phyloP scores from a whole-genome alignment of 352 stramenopile genomes.

The Pythium folliculosum region DNA sequence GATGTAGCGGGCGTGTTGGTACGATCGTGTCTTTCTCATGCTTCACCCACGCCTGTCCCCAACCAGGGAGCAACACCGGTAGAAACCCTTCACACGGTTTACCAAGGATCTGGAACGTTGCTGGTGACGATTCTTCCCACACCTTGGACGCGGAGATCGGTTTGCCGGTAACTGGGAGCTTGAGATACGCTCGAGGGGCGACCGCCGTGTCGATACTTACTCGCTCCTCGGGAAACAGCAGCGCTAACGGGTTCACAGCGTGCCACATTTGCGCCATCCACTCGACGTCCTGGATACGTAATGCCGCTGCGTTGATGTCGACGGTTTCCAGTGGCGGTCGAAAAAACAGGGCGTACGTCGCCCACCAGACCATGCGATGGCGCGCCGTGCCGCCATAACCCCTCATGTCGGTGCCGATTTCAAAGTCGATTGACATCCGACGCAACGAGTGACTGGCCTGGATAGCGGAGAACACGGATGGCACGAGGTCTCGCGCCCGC shows the following conservation, averaged over 20 bases:
- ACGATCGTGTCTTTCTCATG: not conserved
- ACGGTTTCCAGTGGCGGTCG: not conserved
- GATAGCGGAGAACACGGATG: not conserved
- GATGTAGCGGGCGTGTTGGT: too few relatives aligned
- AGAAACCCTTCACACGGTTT: not conserved
- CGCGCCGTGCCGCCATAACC: too few relatives aligned
- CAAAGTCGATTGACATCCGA: not conserved
- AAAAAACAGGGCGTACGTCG: not conserved
- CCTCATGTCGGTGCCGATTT: not conserved
- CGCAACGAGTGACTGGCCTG: not conserved
- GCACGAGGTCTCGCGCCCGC: not conserved
- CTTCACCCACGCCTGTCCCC: not conserved
- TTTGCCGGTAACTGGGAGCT: not conserved
- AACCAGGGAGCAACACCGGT: not conserved
- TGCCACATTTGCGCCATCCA: not conserved
- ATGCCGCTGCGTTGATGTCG: not conserved
- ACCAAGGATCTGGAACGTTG: not conserved
- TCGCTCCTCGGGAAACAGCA: slow-evolving; percentile 1
- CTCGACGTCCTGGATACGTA: not conserved
- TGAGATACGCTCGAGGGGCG: not conserved
- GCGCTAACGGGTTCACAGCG: not conserved
- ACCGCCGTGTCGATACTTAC: not conserved
- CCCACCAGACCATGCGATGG: not conserved
- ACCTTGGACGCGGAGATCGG: not conserved
- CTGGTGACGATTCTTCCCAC: not conserved